These are phyloP conservation scores for Multifurca ochricompacta DNA, from an alignment of 768 basidiomycete genomes.

Conservation along the genomic window DNA sequence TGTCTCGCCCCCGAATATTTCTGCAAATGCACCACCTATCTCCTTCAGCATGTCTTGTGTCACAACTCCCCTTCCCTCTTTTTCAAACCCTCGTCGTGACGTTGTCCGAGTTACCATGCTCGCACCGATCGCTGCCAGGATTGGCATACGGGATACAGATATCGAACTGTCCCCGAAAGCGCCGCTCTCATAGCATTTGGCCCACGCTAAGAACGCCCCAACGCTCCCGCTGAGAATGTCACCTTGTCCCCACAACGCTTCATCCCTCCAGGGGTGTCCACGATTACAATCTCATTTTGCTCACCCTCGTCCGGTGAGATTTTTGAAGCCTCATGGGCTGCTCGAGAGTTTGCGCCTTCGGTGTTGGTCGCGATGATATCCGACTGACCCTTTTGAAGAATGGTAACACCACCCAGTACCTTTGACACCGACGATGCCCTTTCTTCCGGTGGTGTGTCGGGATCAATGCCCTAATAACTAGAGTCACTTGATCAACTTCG, in stretches of 20 bases:
- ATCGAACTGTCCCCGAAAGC: constrained; percentile 56
- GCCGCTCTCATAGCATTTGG: constrained; percentile 84
- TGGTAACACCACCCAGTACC: constrained; percentile 76
- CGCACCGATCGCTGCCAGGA: constrained; percentile 79
- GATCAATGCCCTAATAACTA: constrained; percentile 40
- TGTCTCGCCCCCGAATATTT: constrained; percentile 54
- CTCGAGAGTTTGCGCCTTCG: constrained; percentile 39
- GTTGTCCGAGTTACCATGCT: constrained; percentile 85
- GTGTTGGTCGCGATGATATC: constrained; percentile 82
- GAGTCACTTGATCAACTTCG: neutral
- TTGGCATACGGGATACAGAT: constrained; percentile 59
- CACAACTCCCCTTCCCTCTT: constrained; percentile 72
- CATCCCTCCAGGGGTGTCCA: constrained; percentile 69
- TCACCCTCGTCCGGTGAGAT: constrained; percentile 27
- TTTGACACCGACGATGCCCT: constrained; percentile 68
- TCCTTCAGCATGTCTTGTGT: constrained; percentile 42
- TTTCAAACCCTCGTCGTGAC: constrained; percentile 66
- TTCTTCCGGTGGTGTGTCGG: constrained; percentile 39
- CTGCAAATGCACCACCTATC: constrained; percentile 59
- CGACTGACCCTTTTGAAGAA: constrained; percentile 77
- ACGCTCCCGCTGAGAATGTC: constrained; percentile 86
- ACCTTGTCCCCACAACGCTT: constrained; percentile 97
- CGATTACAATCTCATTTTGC: constrained; percentile 44
- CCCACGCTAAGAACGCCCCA: constrained; percentile 92
- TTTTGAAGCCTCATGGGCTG: constrained; percentile 36